Evolutionary conservation across 2,329 filamentous ascomycete genomes (phyloP).

Genomic region (Huntiella moniliformis): DNA sequence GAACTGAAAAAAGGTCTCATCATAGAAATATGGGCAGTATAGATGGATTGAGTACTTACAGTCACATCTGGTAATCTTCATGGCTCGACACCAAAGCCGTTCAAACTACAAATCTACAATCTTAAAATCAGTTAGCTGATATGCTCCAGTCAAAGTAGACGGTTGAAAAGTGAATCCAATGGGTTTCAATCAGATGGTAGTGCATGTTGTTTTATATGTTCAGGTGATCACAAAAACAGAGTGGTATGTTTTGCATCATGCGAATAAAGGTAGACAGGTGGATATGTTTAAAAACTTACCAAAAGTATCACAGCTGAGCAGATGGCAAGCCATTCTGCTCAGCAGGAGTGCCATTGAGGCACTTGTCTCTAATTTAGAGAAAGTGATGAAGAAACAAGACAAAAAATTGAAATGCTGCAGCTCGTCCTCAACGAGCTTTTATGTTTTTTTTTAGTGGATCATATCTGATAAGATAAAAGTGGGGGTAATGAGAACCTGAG

Average conservation of each 20-base stretch:
- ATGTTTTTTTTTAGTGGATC: constrained; percentile 8
- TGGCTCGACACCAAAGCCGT: too few relatives aligned
- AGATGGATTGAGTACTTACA: neutral
- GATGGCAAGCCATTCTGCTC: neutral
- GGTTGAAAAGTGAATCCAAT: constrained; percentile 1
- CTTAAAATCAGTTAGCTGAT: too few relatives aligned
- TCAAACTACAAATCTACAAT: too few relatives aligned
- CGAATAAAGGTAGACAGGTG: neutral
- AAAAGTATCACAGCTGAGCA: neutral
- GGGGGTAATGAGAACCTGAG: constrained; percentile 1
- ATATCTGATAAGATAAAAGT: constrained; percentile 4
- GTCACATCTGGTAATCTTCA: too few relatives aligned
- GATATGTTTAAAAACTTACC: neutral
- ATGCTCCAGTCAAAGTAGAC: neutral
- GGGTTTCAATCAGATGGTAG: constrained; percentile 47
- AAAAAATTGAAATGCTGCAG: neutral
- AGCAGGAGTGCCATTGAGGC: neutral
- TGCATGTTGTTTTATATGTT: constrained; percentile 44
- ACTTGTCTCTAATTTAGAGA: neutral
- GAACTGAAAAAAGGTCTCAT: constrained; percentile 53
- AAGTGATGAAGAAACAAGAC: neutral
- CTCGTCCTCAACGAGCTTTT: constrained; percentile 1
- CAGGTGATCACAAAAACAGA: constrained; percentile 15
- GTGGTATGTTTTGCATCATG: constrained; percentile 12
- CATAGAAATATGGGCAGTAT: constrained; percentile 24